Evolutionary conservation across 495 filamentous ascomycete species (phyloP), one percentile per base, ranked within the genome.

Genomic region (Endocarpon pusillum): DNA sequence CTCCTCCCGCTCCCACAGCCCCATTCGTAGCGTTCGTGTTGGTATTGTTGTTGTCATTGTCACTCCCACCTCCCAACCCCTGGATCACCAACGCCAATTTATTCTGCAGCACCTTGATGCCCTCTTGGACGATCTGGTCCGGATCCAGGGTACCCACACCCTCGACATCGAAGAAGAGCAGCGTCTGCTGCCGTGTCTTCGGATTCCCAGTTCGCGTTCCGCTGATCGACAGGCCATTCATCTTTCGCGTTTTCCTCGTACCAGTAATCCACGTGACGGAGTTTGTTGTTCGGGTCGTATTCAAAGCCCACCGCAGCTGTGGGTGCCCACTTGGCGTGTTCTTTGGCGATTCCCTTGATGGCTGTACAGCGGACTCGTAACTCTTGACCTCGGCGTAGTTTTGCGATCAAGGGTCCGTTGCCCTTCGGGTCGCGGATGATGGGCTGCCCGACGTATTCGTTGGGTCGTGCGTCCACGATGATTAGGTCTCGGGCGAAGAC

Each of bases 341-440:
- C 89, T 64, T 96, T 97, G 2, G 87, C 85, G 38, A 94, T 94
- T 0, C 89, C 89, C 64, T 96, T 96, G 67, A 93, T 94, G 34
- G 85, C 91, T 42, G 94, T 74, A 47, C 87, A 94, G 27, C 73
- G 77, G 52, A 96, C 67, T 51, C 78, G 75, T 34, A 97, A 51
- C 52, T 92, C 81, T 51, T 97, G 91, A 3, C 74, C 78, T 36
- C 81, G 78, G 15, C 85, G 66, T 42, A 97, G 57, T 59, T 94
- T 94, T 50, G 76, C 78, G 44, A 97, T 85, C 36, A 94, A 64
- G 3, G 73, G 64, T 0, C 89, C 89, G 34, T 77, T 67, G 1
- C 74, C 72, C 19, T 87, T 80, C 0, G 75, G 63, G 44, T 97
- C 91, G 27, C 56, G 66, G 44, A 92, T 83, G 33, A 94, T 75